phyloP scores from a whole-genome alignment of 2,329 filamentous ascomycete species.

The Fusarium xylarioides region DNA sequence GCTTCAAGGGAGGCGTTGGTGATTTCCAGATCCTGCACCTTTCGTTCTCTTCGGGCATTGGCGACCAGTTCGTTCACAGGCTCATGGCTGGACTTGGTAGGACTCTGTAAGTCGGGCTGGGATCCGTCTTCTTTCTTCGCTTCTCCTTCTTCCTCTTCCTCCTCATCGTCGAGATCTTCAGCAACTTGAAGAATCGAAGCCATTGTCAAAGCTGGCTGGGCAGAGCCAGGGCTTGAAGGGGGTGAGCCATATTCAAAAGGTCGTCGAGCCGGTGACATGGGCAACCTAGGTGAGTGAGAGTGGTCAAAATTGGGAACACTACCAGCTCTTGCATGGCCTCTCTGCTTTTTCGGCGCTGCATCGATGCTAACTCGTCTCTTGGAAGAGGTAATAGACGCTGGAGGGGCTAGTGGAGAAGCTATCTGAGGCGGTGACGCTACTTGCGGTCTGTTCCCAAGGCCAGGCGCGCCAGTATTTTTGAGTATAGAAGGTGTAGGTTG shows the following conservation, averaged over 20 bases:
- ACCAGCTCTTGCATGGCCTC: slow-evolving; percentile 53
- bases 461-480: slow-evolving; percentile 27
- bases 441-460: slow-evolving; percentile 42
- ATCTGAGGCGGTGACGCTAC: slow-evolving; percentile 48
- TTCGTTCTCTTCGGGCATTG: slow-evolving; percentile 90
- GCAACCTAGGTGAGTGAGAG: slow-evolving; percentile 47
- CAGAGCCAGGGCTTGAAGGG: slow-evolving; percentile 44
- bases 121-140: slow-evolving; percentile 42
- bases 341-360: slow-evolving; percentile 47
- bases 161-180: slow-evolving; percentile 58
- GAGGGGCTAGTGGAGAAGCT: slow-evolving; percentile 49
- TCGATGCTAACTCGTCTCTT: slow-evolving; percentile 57
- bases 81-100: slow-evolving; percentile 65
- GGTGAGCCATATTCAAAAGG: slow-evolving; percentile 52
- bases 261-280: slow-evolving; percentile 44
- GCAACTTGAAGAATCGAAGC: slow-evolving; percentile 65
- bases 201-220: slow-evolving; percentile 56
- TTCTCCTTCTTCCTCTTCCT: slow-evolving; percentile 46
- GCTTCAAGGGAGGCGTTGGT: slow-evolving; percentile 94
- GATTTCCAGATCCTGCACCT: slow-evolving; percentile 95
- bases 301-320: slow-evolving; percentile 52
- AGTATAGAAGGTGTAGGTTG: slow-evolving; percentile 36
- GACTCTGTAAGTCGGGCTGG: slow-evolving; percentile 59
- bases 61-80: slow-evolving; percentile 79
- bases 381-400: slow-evolving; percentile 41